Evolutionary conservation across 805 yeast genomes (phyloP), one percentile per base, ranked within the genome.

Genomic region (Zygoascus tannicola): DNA sequence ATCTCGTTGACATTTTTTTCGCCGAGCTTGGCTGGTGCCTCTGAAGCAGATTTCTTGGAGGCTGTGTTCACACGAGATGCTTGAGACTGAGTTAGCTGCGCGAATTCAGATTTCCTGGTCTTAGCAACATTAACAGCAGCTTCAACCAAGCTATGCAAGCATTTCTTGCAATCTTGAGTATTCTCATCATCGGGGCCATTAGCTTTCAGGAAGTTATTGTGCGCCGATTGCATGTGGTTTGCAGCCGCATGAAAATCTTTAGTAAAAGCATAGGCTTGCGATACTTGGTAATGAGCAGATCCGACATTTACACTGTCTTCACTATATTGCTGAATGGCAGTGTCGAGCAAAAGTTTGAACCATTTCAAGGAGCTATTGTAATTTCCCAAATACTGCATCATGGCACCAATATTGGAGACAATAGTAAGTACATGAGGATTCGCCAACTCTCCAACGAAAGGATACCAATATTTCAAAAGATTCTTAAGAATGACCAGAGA

Each of bases 371-470:
- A 73, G 39, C 70, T 71, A 15, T 59, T 55, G 45, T 53, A 63
- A 50, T 76, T 65, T 50, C 75, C 72, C 18, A 73, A 58, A 40
- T 72, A 70, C 47, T 79, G 76, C 44, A 85, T 68, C 55, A 78
- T 71, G 14, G 74, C 67, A 2, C 80, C 81, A 55, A 77, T 67
- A 56, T 84, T 75, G 52, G 78, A 68, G 56, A 76, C 65, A 5
- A 85, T 74, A 47, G 80, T 77, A 41, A 83, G 67, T 22, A 74
- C 64, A 44, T 84, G 81, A 37, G 95, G 86, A 58, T 87, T 94
- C 42, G 67, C 22, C 12, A 35, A 68, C 3, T 71, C 69, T 19
- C 80, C 82, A 50, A 70, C 75, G n/a, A 78, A 67, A 5, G 69
- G 53, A n/a, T 62, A 53, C 80, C 88, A 76, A 42, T 74, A 68